A percentile compares a stretch with the other conserved stretches of the same genome.
phyloP scores from a whole-genome alignment of 345 rosid genomes.

The Corymbia maculata region DNA sequence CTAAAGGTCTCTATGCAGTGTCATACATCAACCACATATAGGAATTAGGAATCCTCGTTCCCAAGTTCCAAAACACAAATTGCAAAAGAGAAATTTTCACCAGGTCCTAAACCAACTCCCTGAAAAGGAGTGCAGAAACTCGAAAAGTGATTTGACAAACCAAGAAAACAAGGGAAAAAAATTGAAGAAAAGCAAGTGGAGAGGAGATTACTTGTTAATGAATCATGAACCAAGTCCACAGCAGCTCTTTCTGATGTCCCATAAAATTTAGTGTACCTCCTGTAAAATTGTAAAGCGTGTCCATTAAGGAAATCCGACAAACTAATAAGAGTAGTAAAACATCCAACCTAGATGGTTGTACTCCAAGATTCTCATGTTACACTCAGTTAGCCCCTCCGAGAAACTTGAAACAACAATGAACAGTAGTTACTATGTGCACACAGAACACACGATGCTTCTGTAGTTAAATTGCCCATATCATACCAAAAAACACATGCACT shows the following conservation, averaged over 20 bases:
- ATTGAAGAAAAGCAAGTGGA: not conserved
- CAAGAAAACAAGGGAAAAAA: conserved; percentile 4
- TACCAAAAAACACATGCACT: not conserved
- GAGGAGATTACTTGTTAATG: conserved; percentile 51
- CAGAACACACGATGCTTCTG: not conserved
- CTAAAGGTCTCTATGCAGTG: not conserved
- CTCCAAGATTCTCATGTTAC: not conserved
- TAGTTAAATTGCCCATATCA: not conserved
- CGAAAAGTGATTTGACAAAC: not conserved
- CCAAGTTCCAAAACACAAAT: not conserved
- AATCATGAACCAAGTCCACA: conserved; percentile 79
- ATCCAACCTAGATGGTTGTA: not conserved
- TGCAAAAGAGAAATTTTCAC: not conserved
- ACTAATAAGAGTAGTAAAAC: not conserved
- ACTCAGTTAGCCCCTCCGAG: not conserved
- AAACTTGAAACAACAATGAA: not conserved
- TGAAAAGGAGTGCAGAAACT: not conserved
- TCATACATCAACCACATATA: not conserved
- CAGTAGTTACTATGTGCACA: not conserved
- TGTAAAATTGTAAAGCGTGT: conserved; percentile 4
- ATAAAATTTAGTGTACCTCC: conserved; percentile 94
- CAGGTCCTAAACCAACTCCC: not conserved
- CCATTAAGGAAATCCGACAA: not conserved
- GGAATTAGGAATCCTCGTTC: not conserved
- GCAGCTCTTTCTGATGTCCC: conserved; percentile 91